Evolutionary conservation across 768 basidiomycete species (phyloP).

Genomic region (Lactifluus piperatus): DNA sequence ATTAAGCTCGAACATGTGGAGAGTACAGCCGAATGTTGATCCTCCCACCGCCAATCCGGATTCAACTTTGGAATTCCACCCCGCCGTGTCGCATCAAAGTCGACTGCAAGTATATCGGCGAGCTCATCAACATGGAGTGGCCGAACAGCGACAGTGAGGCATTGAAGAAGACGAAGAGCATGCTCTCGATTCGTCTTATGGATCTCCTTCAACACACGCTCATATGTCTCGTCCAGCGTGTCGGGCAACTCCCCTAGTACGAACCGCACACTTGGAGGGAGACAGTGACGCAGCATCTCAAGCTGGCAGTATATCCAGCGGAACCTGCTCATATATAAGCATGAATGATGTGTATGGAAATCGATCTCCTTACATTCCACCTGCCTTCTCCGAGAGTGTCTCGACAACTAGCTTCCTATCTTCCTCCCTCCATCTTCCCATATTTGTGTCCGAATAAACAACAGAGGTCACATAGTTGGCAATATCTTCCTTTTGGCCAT

Average conservation of each 20-base stretch:
- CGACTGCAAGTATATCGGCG: slow-evolving; percentile 3
- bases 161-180: neutral
- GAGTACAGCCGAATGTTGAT: neutral
- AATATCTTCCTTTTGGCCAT: neutral
- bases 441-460: neutral
- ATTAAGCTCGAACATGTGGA: slow-evolving; percentile 9
- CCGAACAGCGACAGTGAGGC: neutral
- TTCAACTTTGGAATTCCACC: neutral
- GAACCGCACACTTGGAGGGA: neutral
- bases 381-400: neutral
- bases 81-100: neutral
- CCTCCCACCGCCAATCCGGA: neutral
- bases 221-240: slow-evolving; percentile 1
- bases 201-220: neutral
- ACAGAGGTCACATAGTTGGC: neutral
- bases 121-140: neutral
- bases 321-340: neutral
- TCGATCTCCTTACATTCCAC: neutral
- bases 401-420: slow-evolving; percentile 1
- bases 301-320: neutral
- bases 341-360: too few species aligned
- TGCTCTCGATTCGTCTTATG: neutral
- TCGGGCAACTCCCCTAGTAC: neutral
- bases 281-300: neutral
- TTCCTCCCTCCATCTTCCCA: slow-evolving; percentile 6